These are phyloP conservation scores for Saprolegnia diclina DNA, from an alignment of 352 stramenopile genomes.

Conservation along the genomic window DNA sequence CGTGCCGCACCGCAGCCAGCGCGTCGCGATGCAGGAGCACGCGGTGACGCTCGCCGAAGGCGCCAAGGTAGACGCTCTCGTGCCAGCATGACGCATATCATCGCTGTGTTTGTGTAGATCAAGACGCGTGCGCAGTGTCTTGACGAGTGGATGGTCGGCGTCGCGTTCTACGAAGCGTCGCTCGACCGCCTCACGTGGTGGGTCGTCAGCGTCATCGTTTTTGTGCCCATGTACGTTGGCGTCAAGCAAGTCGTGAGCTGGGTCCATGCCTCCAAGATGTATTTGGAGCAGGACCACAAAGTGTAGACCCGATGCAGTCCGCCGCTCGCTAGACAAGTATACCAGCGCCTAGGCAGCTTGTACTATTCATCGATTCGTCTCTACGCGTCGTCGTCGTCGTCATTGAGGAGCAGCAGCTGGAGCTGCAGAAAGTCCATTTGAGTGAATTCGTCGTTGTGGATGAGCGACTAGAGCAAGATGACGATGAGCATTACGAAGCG, in stretches of 20 bases:
- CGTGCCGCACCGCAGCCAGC: constrained; percentile 13
- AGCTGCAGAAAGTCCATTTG: constrained; percentile 54
- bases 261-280: constrained; percentile 7
- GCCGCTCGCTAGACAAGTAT: not conserved
- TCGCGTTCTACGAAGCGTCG: constrained; percentile 14
- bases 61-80: not conserved
- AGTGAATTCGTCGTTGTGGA: constrained; percentile 81
- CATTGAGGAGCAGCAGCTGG: constrained; percentile 46
- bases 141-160: constrained; percentile 7
- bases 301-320: not conserved
- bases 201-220: not conserved
- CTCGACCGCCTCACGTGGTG: constrained; percentile 4
- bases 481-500: not conserved
- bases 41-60: constrained; percentile 5
- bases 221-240: not conserved
- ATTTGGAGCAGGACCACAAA: constrained; percentile 6
- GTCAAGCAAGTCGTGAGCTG: not conserved
- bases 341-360: no score
- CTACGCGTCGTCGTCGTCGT: constrained; percentile 22
- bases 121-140: constrained; percentile 17
- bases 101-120: not conserved
- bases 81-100: not conserved
- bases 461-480: constrained; percentile 5
- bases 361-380: not conserved
- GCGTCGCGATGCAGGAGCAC: constrained; percentile 12